Percentiles rank a stretch among this genome's conserved stretches.
Conservation (phyloP, 345 rosid genomes). For the Cardamine chenopodiifolia region DNA sequence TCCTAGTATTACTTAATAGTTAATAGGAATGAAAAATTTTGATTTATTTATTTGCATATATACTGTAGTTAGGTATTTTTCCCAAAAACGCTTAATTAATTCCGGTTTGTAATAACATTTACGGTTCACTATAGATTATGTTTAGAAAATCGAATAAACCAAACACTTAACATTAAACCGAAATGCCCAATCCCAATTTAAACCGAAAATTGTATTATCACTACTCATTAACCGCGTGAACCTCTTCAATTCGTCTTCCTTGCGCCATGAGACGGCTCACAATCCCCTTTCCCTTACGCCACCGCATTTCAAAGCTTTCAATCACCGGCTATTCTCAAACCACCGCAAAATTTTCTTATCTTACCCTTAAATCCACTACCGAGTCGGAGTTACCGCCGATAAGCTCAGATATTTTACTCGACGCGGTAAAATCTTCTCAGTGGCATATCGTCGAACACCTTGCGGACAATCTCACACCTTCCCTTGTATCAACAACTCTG, state of each 20-base stretch:
- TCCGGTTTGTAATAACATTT: not conserved
- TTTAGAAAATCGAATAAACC: not conserved
- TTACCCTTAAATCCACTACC: constrained; percentile 1
- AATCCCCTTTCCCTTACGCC: constrained; percentile 17
- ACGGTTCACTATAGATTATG: too few species aligned
- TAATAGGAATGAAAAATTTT: too few species aligned
- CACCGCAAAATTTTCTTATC: constrained; percentile 38
- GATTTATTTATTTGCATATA: too few species aligned
- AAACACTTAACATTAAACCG: not conserved
- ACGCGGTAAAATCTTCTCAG: constrained; percentile 56
- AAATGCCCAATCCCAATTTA: not conserved
- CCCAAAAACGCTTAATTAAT: not conserved
- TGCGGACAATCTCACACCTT: constrained; percentile 49
- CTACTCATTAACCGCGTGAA: not conserved
- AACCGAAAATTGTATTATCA: not conserved
- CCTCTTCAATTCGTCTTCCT: not conserved
- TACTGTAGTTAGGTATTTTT: not conserved
- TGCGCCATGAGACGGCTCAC: constrained; percentile 30
- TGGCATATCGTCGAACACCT: constrained; percentile 80
- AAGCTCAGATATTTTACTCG: constrained; percentile 18
- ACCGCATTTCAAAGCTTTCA: constrained; percentile 2
- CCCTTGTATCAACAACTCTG: constrained; percentile 53
- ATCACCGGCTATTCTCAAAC: constrained; percentile 3
- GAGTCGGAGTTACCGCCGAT: constrained; percentile 25
- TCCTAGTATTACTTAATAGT: too few species aligned